Evolutionary conservation across 768 basidiomycete genomes (phyloP).

Genomic region (Trametes cubensis): DNA sequence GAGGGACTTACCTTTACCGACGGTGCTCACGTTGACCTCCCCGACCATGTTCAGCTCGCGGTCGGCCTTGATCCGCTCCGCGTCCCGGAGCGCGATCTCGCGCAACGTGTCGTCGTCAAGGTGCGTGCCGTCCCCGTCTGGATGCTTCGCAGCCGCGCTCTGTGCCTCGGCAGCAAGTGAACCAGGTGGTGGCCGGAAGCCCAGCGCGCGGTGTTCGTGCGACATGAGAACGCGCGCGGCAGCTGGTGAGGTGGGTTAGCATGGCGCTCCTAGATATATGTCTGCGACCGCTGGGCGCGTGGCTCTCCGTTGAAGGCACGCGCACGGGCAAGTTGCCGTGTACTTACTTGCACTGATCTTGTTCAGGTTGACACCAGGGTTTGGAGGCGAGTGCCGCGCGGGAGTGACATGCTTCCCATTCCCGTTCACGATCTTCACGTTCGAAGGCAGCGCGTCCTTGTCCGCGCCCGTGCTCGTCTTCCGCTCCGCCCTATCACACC

Average conservation of each 20-base stretch:
- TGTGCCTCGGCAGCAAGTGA: slow-evolving; percentile 37
- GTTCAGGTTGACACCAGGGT: slow-evolving; percentile 25
- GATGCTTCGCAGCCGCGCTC: slow-evolving; percentile 31
- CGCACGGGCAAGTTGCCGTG: neutral
- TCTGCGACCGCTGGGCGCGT: no score
- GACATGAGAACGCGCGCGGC: slow-evolving; percentile 34
- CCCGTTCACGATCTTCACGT: slow-evolving; percentile 6
- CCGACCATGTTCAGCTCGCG: slow-evolving; percentile 28
- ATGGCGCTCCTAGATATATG: neutral
- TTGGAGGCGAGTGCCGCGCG: slow-evolving; percentile 15
- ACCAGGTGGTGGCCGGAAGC: slow-evolving; percentile 36
- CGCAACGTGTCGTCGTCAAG: slow-evolving; percentile 27
- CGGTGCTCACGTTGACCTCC: slow-evolving; percentile 22
- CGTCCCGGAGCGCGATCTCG: slow-evolving; percentile 30
- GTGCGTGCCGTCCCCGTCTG: slow-evolving; percentile 23
- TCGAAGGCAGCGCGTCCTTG: slow-evolving; percentile 7
- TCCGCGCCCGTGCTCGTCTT: slow-evolving; percentile 20
- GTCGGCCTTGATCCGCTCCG: slow-evolving; percentile 34
- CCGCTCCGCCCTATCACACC: slow-evolving; percentile 21
- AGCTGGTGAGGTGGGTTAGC: slow-evolving; percentile 9
- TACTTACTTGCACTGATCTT: slow-evolving; percentile 26
- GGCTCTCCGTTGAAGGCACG: no score
- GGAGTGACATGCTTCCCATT: slow-evolving; percentile 5
- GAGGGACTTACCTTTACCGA: slow-evolving; percentile 15
- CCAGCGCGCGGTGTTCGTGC: slow-evolving; percentile 35